These are phyloP conservation scores for Amanita rimosa DNA, from an alignment of 768 basidiomycete species.

Conservation along the genomic window DNA sequence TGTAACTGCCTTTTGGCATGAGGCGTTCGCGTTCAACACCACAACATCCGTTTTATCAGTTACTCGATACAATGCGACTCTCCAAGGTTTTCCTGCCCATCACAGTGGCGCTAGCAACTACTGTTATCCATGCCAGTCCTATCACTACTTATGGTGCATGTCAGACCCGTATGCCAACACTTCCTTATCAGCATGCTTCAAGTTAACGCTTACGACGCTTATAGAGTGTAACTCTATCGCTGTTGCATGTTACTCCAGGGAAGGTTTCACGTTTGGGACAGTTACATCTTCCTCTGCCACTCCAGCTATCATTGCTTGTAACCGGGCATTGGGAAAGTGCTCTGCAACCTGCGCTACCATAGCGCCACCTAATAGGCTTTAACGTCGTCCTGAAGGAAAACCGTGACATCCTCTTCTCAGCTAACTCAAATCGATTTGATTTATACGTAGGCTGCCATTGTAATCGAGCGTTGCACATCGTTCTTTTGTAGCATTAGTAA, in stretches of 20 bases:
- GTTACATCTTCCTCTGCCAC: constrained; percentile 25
- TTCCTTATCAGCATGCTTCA: no score
- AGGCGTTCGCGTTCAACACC: no score
- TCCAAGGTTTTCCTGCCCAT: neutral
- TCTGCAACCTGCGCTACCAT: constrained; percentile 25
- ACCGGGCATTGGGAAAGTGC: constrained; percentile 30
- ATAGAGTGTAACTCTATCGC: constrained; percentile 21
- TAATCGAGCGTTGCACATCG: no score
- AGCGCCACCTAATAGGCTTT: constrained; percentile 21
- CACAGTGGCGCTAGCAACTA: neutral
- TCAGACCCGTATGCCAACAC: constrained; percentile 17
- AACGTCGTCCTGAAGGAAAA: constrained; percentile 17
- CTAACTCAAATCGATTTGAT: no score
- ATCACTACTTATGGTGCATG: constrained; percentile 24
- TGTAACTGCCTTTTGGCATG: no score
- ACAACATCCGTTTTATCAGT: no score
- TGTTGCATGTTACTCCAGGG: constrained; percentile 32
- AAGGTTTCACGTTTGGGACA: constrained; percentile 32
- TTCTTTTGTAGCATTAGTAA: neutral
- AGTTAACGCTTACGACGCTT: neutral
- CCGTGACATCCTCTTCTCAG: no score
- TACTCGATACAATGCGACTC: neutral
- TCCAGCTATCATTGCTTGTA: constrained; percentile 28
- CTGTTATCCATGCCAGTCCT: constrained; percentile 14
- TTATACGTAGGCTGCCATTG: no score